phyloP scores from a whole-genome alignment of 1,139 yeast species.

The Geotrichum histeridarum region DNA sequence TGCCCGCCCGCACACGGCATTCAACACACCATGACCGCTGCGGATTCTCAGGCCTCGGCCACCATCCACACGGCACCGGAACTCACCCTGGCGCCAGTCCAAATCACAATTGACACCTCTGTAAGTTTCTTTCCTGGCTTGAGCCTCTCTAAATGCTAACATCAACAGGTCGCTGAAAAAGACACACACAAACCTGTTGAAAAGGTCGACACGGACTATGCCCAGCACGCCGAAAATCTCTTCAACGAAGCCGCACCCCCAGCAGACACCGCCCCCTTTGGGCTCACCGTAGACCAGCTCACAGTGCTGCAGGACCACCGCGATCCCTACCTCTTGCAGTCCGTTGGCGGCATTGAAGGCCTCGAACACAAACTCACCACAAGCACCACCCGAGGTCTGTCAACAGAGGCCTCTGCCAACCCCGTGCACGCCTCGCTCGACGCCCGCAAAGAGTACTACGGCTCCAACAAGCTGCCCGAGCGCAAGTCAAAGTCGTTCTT shows the following conservation, averaged over 20 bases:
- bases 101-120: background rate
- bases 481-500: slow-evolving; percentile 63
- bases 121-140: background rate
- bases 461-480: slow-evolving; percentile 66
- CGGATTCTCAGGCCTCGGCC: too few relatives aligned
- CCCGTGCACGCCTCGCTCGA: slow-evolving; percentile 29
- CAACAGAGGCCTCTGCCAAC: background rate
- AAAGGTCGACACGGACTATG: too few relatives aligned
- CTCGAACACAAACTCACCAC: slow-evolving; percentile 11
- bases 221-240: background rate
- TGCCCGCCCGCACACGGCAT: too few relatives aligned
- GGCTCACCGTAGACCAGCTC: slow-evolving; percentile 33
- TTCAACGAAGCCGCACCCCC: slow-evolving; percentile 3
- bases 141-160: background rate
- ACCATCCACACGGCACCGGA: too few relatives aligned
- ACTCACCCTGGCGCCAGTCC: background rate
- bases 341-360: slow-evolving; percentile 30
- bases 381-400: slow-evolving; percentile 1
- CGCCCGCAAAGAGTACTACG: slow-evolving; percentile 41
- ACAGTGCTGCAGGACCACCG: slow-evolving; percentile 39
- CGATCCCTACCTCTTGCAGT: slow-evolving; percentile 35
- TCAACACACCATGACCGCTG: too few relatives aligned
- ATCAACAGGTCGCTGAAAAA: background rate
- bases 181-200: too few relatives aligned
- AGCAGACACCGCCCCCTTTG: background rate